phyloP scores from a whole-genome alignment of 1,284 basidiomycete genomes.

The Peniophora sp. region DNA sequence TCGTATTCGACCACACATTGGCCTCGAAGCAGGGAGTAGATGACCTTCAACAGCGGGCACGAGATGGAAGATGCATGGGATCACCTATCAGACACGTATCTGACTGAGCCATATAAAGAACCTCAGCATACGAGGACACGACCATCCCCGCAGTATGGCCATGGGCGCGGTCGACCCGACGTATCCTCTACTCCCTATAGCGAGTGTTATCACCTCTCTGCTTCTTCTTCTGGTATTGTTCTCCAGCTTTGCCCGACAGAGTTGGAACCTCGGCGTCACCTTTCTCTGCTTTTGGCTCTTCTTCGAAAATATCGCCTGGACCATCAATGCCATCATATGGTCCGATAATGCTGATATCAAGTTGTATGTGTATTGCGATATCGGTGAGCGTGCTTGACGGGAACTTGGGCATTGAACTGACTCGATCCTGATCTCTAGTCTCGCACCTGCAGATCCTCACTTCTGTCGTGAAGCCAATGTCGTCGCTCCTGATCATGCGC shows the following conservation, averaged over 20 bases:
- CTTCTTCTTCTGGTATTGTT: not conserved
- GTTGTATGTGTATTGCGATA: not conserved
- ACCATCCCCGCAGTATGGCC: no score
- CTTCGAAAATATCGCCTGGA: not conserved
- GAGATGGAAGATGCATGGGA: no score
- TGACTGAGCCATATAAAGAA: no score
- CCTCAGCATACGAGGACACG: no score
- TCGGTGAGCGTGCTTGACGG: not conserved
- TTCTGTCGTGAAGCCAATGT: not conserved
- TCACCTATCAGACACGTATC: no score
- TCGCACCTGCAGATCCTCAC: not conserved
- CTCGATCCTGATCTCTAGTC: not conserved
- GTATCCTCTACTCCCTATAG: not conserved
- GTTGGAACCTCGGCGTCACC: not conserved
- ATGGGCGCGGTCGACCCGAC: not conserved
- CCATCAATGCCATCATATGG: not conserved
- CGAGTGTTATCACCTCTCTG: not conserved
- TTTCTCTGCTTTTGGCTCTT: not conserved
- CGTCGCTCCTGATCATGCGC: not conserved
- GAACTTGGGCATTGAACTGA: not conserved
- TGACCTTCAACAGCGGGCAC: no score
- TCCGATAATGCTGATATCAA: not conserved
- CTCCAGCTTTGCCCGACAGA: not conserved
- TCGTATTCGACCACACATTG: no score
- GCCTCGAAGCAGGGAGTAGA: no score